A percentile compares a stretch with the other conserved stretches of the same genome.
Evolutionary conservation across 2,329 filamentous ascomycete genomes (phyloP).

Genomic region (Colletotrichum godetiae): DNA sequence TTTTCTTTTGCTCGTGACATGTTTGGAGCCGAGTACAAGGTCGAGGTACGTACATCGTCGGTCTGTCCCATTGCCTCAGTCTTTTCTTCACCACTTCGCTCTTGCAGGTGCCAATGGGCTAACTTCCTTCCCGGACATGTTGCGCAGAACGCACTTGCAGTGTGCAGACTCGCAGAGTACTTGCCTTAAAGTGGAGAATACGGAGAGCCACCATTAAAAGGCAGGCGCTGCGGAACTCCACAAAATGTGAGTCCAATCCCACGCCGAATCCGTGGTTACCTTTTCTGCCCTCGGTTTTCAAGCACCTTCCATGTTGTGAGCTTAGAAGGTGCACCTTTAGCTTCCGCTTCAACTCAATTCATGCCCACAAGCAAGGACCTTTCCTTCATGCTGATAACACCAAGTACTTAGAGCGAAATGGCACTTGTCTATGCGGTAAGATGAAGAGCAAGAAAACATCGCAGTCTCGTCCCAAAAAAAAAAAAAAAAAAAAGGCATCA

Average conservation of each 20-base stretch:
- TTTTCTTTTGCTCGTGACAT: background rate
- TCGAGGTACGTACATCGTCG: background rate
- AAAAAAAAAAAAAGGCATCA: background rate
- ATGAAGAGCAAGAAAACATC: background rate
- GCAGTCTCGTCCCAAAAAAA: background rate
- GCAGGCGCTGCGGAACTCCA: background rate
- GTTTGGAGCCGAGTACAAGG: background rate
- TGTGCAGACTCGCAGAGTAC: too few species aligned
- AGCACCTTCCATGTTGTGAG: background rate
- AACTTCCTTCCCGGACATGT: background rate
- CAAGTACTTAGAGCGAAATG: background rate
- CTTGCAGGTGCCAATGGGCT: background rate
- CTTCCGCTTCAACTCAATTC: background rate
- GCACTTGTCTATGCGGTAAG: background rate
- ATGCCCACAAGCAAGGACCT: too few species aligned
- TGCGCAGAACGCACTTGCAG: background rate
- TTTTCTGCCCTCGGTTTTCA: background rate
- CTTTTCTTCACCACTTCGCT: background rate
- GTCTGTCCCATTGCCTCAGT: background rate
- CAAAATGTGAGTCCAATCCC: background rate
- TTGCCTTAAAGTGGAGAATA: too few species aligned
- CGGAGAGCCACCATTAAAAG: constrained; percentile 1
- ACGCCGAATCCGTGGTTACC: background rate
- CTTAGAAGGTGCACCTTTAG: background rate
- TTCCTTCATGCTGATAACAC: background rate